phyloP scores from a whole-genome alignment of 805 yeast genomes.

The Saccharomycopsis fibuligera region DNA sequence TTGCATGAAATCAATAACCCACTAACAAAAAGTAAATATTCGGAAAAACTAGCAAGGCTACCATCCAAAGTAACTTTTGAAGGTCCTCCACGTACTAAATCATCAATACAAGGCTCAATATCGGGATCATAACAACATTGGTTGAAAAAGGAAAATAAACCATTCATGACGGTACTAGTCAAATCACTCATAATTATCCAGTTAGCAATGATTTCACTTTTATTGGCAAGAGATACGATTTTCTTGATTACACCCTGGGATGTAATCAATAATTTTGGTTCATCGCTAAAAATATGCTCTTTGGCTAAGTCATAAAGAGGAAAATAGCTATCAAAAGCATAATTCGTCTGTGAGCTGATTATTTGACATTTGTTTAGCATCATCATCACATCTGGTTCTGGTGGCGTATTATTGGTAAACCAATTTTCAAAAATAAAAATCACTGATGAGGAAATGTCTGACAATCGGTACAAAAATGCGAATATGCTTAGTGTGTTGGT shows the following conservation, averaged over 20 bases:
- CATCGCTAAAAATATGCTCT: slow-evolving; percentile 3
- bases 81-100: neutral
- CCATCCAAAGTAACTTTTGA: neutral
- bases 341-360: neutral
- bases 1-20: neutral
- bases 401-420: neutral
- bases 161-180: neutral
- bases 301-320: slow-evolving; percentile 6
- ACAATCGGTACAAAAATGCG: neutral
- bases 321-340: neutral
- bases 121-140: slow-evolving; percentile 2
- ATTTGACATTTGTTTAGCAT: neutral
- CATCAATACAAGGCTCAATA: neutral
- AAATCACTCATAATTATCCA: neutral
- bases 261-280: neutral
- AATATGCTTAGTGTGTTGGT: neutral
- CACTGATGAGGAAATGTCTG: neutral
- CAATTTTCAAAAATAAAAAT: slow-evolving; percentile 2
- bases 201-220: neutral
- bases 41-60: neutral
- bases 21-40: slow-evolving; percentile 1
- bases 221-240: slow-evolving; percentile 1
- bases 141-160: slow-evolving; percentile 1
- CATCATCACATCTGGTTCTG: slow-evolving; percentile 3
- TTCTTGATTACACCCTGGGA: slow-evolving; percentile 3